Base-by-base conservation (phyloP, 306 rosid genomes). In the Echinosophora koreensis region DNA sequence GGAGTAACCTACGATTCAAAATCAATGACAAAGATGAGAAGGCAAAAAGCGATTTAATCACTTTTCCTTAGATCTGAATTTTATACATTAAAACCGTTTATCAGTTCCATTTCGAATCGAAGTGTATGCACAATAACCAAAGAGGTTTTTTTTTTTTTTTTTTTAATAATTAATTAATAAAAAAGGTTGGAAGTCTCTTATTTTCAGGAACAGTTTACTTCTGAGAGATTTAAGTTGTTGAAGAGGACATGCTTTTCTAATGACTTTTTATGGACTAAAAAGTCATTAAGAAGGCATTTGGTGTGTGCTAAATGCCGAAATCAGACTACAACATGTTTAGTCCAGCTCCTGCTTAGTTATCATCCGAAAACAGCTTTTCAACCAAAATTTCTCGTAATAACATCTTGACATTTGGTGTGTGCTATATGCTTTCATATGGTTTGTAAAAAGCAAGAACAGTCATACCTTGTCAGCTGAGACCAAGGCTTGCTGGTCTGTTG, bases 391-490 rank as follows among this genome's bases (percentile, higher is more conserved):
- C 5, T 3, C 22, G 22, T 22, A 22, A 22, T 22, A 22, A 22
- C 22, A 22, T 22, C 1, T 22, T 22, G 22, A 22, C 22, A n/a
- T n/a, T n/a, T n/a, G n/a, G n/a, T n/a, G n/a, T 22, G 1, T 22
- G 22, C 0, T 22, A 22, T 22, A 22, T 22, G 6, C 9, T 52
- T 52, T 52, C 27, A 52, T 52, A 52, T 1, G 35, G 5, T 74
- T 49, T 11, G 13, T 44, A 35, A 35, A 35, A 35, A 35, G 12
- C 27, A 16, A 51, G 2, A 46, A 4, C 3, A 5, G 22, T 75
- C 32, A 32, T 62, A 81, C 81, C 85, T 62, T 10, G 17, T 46
- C 59, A 17, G 56, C 57, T 8, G 57, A 39, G 51, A 79, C 35
- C 42, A 52, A 11, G 1, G 37, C 30, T 68, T 69, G 54, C 32